Evolutionary conservation across 441 rosid species (phyloP).

Genomic region (Syzygium malaccense): DNA sequence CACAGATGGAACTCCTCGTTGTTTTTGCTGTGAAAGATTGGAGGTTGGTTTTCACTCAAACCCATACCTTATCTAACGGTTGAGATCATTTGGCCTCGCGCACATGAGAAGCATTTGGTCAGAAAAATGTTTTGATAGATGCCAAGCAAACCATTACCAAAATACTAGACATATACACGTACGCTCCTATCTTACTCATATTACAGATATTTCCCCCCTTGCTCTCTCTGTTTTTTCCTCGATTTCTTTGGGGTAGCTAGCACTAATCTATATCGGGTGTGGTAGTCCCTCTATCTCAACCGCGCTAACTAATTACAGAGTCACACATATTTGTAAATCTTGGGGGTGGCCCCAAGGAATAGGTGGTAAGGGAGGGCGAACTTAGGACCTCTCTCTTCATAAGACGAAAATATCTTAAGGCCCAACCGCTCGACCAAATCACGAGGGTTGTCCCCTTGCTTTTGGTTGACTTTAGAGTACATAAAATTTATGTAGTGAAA

Average conservation of each 20-base stretch:
- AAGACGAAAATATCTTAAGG: background rate
- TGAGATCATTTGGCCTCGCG: background rate
- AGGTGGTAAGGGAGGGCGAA: background rate
- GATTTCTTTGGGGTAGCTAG: background rate
- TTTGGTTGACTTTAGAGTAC: background rate
- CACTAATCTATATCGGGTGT: background rate
- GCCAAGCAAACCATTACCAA: background rate
- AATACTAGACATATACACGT: background rate
- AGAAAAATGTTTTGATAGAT: background rate
- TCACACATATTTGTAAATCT: background rate
- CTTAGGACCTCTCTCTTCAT: background rate
- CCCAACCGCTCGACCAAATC: background rate
- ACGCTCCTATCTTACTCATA: background rate
- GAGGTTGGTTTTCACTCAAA: background rate
- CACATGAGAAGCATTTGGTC: background rate
- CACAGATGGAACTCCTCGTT: background rate
- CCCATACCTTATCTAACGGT: background rate
- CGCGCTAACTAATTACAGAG: background rate
- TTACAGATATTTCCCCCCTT: background rate
- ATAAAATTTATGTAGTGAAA: background rate
- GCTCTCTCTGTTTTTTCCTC: background rate
- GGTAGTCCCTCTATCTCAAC: background rate
- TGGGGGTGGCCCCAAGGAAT: background rate
- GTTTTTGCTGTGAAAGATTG: background rate
- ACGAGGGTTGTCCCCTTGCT: background rate